A percentile compares a stretch with the other conserved stretches of the same genome.
Evolutionary conservation across 176 grass and related monocot genomes (phyloP).

Genomic region (Ensete ventricosum): DNA sequence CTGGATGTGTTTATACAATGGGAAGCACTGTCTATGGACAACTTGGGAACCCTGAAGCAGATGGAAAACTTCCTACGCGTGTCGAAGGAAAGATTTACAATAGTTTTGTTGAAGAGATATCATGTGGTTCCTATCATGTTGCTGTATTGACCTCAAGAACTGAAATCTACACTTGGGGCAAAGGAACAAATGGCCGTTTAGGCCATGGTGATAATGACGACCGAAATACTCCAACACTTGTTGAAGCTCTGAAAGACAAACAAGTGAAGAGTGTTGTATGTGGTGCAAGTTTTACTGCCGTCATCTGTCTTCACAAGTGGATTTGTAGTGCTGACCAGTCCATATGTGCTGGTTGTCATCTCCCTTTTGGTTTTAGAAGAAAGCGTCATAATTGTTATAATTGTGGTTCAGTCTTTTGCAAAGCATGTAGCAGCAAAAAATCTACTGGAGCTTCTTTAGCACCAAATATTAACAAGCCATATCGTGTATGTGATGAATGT

Average conservation of each 20-base stretch:
- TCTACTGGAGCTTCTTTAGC: constrained; percentile 58
- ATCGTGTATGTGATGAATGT: constrained; percentile 68
- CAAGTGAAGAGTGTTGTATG: constrained; percentile 66
- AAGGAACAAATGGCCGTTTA: constrained; percentile 55
- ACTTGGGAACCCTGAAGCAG: constrained; percentile 39
- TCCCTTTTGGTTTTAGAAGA: constrained; percentile 67
- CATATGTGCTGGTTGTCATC: constrained; percentile 43
- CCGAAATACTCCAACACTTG: constrained; percentile 38
- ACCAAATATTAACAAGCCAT: constrained; percentile 44
- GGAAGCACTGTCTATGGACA: constrained; percentile 58
- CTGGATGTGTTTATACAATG: constrained; percentile 52
- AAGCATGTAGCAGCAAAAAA: constrained; percentile 57
- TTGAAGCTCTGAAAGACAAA: constrained; percentile 71
- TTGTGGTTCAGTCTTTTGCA: constrained; percentile 63
- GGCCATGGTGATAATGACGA: constrained; percentile 50
- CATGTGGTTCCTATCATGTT: constrained; percentile 72
- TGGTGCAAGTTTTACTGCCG: constrained; percentile 47
- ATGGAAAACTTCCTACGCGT: constrained; percentile 43
- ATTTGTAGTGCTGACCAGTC: constrained; percentile 52
- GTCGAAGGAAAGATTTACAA: constrained; percentile 46
- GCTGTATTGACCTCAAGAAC: constrained; percentile 55
- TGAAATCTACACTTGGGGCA: constrained; percentile 74
- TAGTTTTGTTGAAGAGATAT: constrained; percentile 54
- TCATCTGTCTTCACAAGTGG: constrained; percentile 50
- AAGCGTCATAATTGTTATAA: constrained; percentile 79